phyloP scores from a whole-genome alignment of 2,329 filamentous ascomycete species.

The Epichloe sibirici region DNA sequence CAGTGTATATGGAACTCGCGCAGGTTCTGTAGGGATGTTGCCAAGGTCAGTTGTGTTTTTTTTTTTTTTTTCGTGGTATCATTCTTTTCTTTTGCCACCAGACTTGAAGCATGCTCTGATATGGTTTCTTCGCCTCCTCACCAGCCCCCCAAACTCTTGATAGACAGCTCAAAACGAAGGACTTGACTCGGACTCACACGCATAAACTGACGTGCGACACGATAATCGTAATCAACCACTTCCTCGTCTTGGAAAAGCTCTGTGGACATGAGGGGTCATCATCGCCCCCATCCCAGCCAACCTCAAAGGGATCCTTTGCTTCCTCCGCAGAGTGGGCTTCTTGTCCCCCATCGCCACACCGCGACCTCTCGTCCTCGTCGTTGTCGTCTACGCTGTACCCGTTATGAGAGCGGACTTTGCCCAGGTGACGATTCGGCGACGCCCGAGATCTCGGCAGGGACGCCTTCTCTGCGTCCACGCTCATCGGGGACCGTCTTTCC shows the following conservation, averaged over 20 bases:
- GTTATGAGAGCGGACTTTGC: conserved; percentile 26
- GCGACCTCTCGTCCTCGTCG: background rate
- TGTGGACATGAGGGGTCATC: conserved; percentile 63
- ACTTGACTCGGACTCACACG: conserved; percentile 52
- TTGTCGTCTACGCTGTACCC: conserved; percentile 30
- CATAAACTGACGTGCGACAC: conserved; percentile 64
- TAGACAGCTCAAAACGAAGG: background rate
- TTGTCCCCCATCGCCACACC: conserved; percentile 7
- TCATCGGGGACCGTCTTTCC: background rate
- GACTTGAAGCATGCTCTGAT: no score
- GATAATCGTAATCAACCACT: conserved; percentile 70
- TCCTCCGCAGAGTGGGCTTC: background rate
- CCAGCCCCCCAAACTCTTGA: background rate
- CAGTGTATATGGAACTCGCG: conserved; percentile 79
- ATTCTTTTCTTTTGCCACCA: background rate
- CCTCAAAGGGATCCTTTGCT: conserved; percentile 46
- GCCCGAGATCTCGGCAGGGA: background rate
- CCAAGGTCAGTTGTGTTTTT: background rate
- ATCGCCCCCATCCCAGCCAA: conserved; percentile 61
- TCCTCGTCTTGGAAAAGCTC: conserved; percentile 50
- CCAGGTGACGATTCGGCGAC: background rate
- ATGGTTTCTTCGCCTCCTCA: no score
- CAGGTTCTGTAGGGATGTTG: conserved; percentile 46
- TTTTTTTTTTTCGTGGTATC: background rate
- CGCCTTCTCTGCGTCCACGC: conserved; percentile 4